A percentile compares a stretch with the other conserved stretches of the same genome.
These are phyloP conservation scores for Chalaropsis ovoidea DNA, from an alignment of 2,329 filamentous ascomycete genomes.

Conservation along the genomic window DNA sequence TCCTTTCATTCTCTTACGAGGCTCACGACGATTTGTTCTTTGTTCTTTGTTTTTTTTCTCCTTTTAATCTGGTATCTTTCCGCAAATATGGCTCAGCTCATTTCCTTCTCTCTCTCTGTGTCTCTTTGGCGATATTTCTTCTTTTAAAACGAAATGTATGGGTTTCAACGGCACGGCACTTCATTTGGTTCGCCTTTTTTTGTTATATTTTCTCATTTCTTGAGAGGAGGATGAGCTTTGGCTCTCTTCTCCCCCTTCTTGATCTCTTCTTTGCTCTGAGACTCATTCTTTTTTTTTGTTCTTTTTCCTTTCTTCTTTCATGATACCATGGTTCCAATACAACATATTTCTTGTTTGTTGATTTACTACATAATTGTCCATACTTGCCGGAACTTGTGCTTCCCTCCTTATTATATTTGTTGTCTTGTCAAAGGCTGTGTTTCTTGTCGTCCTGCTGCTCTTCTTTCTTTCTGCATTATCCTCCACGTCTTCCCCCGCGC, in stretches of 20 bases:
- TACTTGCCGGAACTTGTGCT: not conserved
- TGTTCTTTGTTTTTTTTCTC: slow-evolving; percentile 9
- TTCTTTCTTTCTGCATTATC: not conserved
- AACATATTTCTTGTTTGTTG: slow-evolving; percentile 12
- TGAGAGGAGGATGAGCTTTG: not conserved
- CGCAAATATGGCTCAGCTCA: slow-evolving; percentile 2
- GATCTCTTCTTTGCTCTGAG: too few species aligned
- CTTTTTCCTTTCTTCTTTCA: slow-evolving; percentile 13
- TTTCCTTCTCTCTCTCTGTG: slow-evolving; percentile 3
- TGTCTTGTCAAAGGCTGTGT: not conserved
- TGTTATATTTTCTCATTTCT: not conserved
- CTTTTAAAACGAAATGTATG: not conserved
- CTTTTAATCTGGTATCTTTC: slow-evolving; percentile 11
- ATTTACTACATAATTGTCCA: slow-evolving; percentile 9
- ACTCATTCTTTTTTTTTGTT: not conserved
- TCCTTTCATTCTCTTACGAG: slow-evolving; percentile 8
- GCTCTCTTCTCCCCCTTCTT: not conserved
- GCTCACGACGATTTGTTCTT: slow-evolving; percentile 5
- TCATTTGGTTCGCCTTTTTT: not conserved
- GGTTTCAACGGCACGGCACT: not conserved
- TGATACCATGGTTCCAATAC: slow-evolving; percentile 13
- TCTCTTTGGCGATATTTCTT: not conserved
- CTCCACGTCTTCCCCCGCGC: not conserved
- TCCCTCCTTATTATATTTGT: not conserved
- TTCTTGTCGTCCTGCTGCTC: not conserved